Evolutionary conservation across 768 basidiomycete genomes (phyloP).

Genomic region (Podaxis sp.): DNA sequence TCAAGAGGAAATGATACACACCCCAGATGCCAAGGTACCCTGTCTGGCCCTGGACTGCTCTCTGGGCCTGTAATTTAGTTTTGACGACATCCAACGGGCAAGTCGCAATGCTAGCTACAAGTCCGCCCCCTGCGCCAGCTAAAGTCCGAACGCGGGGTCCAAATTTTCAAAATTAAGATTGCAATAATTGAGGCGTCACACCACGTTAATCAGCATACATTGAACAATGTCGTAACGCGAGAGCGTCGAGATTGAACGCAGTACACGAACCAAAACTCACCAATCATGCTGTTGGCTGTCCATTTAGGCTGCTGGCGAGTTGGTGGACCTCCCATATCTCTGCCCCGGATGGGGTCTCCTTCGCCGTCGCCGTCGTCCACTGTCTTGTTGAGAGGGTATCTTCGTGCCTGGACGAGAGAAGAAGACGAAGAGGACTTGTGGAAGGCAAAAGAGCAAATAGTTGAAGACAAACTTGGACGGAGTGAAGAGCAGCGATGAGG

Average conservation of each 20-base stretch:
- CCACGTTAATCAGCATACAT: background rate
- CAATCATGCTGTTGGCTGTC: constrained; percentile 81
- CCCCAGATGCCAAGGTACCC: constrained; percentile 79
- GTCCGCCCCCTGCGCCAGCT: constrained; percentile 96
- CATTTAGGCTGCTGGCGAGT: constrained; percentile 49
- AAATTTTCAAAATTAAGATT: no score
- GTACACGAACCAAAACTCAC: constrained; percentile 38
- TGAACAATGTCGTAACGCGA: background rate
- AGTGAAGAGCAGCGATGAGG: background rate
- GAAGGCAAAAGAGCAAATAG: background rate
- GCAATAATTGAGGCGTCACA: background rate
- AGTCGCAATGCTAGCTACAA: constrained; percentile 90
- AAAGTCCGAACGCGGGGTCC: background rate
- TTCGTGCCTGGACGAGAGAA: constrained; percentile 19
- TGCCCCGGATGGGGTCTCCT: constrained; percentile 45
- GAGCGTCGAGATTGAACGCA: background rate
- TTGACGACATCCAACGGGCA: constrained; percentile 98
- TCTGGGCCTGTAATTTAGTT: constrained; percentile 96
- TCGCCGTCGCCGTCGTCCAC: constrained; percentile 3
- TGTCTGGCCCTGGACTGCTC: constrained; percentile 61
- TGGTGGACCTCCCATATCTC: constrained; percentile 58
- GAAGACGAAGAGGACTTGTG: constrained; percentile 15
- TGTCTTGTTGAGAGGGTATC: constrained; percentile 20
- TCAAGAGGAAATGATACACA: constrained; percentile 32
- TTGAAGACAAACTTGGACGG: background rate